phyloP scores from a whole-genome alignment of 495 filamentous ascomycete species.

The Astrocystis sublimbata region DNA sequence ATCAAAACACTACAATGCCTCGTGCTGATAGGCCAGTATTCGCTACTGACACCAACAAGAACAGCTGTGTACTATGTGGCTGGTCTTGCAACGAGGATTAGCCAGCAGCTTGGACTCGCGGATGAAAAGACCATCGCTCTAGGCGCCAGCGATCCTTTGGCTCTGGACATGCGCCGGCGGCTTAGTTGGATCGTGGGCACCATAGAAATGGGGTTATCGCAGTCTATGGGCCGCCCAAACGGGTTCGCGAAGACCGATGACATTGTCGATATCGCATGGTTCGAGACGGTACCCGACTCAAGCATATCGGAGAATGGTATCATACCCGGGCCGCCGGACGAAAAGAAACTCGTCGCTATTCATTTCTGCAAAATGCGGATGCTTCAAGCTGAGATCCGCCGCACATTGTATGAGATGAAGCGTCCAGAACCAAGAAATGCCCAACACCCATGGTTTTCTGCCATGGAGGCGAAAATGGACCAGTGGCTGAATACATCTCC shows the following conservation, averaged over 20 bases:
- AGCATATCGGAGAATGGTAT: conserved; percentile 81
- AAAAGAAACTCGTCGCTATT: conserved; percentile 82
- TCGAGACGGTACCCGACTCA: conserved; percentile 73
- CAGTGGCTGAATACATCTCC: conserved; percentile 62
- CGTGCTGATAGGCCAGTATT: conserved; percentile 85
- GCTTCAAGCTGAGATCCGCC: conserved; percentile 81
- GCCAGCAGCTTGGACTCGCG: conserved; percentile 79
- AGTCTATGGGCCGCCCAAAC: conserved; percentile 81
- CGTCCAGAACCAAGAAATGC: conserved; percentile 70
- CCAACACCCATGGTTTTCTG: conserved; percentile 77
- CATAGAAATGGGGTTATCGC: conserved; percentile 85
- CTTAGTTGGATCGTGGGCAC: conserved; percentile 81
- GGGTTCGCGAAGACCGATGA: conserved; percentile 77
- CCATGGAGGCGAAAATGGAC: conserved; percentile 75
- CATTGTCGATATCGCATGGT: conserved; percentile 79
- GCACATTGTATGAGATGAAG: conserved; percentile 80
- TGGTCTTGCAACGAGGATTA: conserved; percentile 79
- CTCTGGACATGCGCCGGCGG: conserved; percentile 84
- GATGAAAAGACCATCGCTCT: conserved; percentile 80
- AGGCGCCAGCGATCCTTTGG: conserved; percentile 56
- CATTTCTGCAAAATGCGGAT: conserved; percentile 93
- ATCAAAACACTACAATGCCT: conserved; percentile 88
- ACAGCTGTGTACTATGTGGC: conserved; percentile 90
- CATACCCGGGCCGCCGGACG: conserved; percentile 61
- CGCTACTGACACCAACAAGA: conserved; percentile 82